Conservation (phyloP, 2,329 filamentous ascomycete genomes). For the Orbilia quercus region DNA sequence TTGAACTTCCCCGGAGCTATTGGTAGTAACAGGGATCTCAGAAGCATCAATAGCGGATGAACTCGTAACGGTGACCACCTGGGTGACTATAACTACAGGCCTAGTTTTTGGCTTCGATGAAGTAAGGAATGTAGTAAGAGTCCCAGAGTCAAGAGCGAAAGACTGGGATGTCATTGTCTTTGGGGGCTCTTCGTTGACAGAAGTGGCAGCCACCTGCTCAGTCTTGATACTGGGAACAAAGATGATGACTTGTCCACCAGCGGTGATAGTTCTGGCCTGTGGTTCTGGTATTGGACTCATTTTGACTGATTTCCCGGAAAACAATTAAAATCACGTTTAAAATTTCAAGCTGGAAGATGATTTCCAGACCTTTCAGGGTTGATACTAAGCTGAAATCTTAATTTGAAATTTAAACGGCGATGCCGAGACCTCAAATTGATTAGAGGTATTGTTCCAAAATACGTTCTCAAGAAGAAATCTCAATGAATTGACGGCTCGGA, state of each 20-base stretch:
- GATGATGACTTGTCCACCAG: slow-evolving; percentile 19
- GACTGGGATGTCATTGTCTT: neutral
- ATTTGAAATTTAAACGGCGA: too few species aligned
- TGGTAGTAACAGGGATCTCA: neutral
- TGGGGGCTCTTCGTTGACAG: too few species aligned
- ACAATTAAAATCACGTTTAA: neutral
- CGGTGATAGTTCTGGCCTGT: slow-evolving; percentile 23
- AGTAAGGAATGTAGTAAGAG: slow-evolving; percentile 31
- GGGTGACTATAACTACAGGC: slow-evolving; percentile 27
- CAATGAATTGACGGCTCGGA: too few species aligned
- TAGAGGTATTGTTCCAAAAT: too few species aligned
- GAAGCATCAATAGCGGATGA: neutral
- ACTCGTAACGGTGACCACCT: slow-evolving; percentile 21
- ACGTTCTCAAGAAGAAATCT: too few species aligned
- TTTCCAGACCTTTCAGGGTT: too few species aligned
- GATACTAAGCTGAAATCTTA: too few species aligned
- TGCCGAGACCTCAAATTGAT: too few species aligned
- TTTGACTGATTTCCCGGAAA: neutral
- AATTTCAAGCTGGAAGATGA: too few species aligned
- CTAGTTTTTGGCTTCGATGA: neutral
- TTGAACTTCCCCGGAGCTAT: neutral
- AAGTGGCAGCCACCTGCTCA: neutral
- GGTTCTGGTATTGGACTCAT: neutral
- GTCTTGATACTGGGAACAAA: slow-evolving; percentile 29
- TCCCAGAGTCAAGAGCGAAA: neutral